Evolutionary conservation across 2,329 filamentous ascomycete species (phyloP), one percentile per base, ranked within the genome.

Genomic region (Fusarium chuoi): DNA sequence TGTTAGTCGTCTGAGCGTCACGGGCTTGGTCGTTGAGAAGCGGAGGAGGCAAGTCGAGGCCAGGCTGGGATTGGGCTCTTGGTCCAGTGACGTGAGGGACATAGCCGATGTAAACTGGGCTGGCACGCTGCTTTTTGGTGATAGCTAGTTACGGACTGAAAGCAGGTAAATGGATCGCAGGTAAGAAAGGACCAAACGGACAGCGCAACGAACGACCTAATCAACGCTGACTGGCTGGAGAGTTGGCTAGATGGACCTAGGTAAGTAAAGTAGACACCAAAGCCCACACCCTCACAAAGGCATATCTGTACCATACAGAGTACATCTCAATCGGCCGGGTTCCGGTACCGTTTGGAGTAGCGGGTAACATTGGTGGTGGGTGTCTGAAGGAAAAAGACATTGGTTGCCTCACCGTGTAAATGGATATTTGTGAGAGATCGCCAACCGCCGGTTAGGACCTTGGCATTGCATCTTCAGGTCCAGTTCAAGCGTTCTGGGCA

Each of bases 31-130:
- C 60, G 72, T 73, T 70, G 46, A 60, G 58, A 41, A 62, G 61
- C 61, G 58, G 65, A 73, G 41, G 70, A 68, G 65, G 68, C 58
- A 61, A 70, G 57, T 70, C 46, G 59, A 75, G 67, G 65, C 67
- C 61, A 49, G 62, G 55, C 62, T 70, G 58, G 65, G 67, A 58
- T 65, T 70, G 52, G 59, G 67, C 58, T 73, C 65, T 68, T 57
- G 69, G 61, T 59, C 69, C 70, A 75, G 76, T 78, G 76, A 78
- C 76, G 76, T 78, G 75, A 78, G 72, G 70, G 62, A 78, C 69
- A 71, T 74, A 60, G 59, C 70, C 63, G 45, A 57, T 64, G 69
- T 64, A 57, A 65, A 66, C 64, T 75, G 74, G 74, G 62, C 57
- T 68, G 64, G 73, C 63, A 64, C 54, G 75, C 70, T 78, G 65